Evolutionary conservation across 73 alveolate genomes (phyloP), one percentile per base, ranked within the genome.

Genomic region (Breviolum minutum): DNA sequence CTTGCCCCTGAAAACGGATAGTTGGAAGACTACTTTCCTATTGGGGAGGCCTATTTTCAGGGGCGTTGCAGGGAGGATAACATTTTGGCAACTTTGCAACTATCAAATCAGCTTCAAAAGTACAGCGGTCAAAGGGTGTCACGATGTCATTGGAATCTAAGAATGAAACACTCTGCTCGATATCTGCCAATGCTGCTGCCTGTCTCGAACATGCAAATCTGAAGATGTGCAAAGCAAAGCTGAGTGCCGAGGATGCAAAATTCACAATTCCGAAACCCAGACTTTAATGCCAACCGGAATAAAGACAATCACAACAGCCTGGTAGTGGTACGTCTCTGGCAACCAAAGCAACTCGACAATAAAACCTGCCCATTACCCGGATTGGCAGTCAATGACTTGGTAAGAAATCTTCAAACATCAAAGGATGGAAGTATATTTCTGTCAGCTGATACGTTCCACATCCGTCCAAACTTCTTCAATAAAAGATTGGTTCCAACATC

Each of bases 321-420:
- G 97, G 81, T 92, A 92, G 89, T 92, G 97, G 66, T 92, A 92
- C 11, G 97, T 92, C 89, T 92, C 97, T 7, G 97, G 97, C 68
- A 92, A 64, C 89, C 90, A 92, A 9, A 92, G 89, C 81, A 92
- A n/a, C 63, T 92, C 97, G 48, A 92, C 97, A 27, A 73, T 66
- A 48, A 92, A 92, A 79, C 97, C 97, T 92, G 79, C 8, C 70
- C 27, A 73, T 13, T 32, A 66, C 26, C 74, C 2, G 74, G 40
- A 17, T 71, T 20, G 13, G 26, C 81, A n/a, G 30, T 30, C 30
- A 20, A 20, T 13, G 54, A 3, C 54, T 40, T 40, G 54, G 54
- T 3, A 40, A 40, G 54, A 40, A 40, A 40, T 40, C 54, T 40
- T 40, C 54, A 40, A 40, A 40, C 3, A 40, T 40, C 3, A n/a